Conservation (phyloP, 2,329 filamentous ascomycete species). For the Leptographium radiaticola region DNA sequence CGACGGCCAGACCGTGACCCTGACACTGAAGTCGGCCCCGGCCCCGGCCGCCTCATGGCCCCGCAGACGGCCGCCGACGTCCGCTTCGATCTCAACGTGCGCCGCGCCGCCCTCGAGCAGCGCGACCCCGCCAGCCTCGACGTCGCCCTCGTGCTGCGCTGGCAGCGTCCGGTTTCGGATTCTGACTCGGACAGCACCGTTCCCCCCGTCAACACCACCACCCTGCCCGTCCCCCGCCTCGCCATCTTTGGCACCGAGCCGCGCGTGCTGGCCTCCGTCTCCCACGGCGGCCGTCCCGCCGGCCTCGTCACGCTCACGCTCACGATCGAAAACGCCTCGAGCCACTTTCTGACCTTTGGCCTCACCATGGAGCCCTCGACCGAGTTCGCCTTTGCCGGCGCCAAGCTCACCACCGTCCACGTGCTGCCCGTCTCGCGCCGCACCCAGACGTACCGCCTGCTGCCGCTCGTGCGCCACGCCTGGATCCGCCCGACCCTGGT, state of each 20-base stretch:
- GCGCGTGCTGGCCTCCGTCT: slow-evolving; percentile 56
- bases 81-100: slow-evolving; percentile 59
- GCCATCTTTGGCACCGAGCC: slow-evolving; percentile 74
- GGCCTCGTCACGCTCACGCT: slow-evolving; percentile 26
- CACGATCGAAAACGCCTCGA: slow-evolving; percentile 85
- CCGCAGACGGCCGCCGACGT: slow-evolving; percentile 60
- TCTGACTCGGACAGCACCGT: slow-evolving; percentile 11
- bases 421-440: slow-evolving; percentile 71
- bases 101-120: slow-evolving; percentile 72
- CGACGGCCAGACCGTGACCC: slow-evolving; percentile 21
- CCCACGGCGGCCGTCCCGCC: slow-evolving; percentile 10
- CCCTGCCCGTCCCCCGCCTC: slow-evolving; percentile 66
- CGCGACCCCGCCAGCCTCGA: slow-evolving; percentile 63
- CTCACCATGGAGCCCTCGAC: slow-evolving; percentile 85
- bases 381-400: slow-evolving; percentile 82
- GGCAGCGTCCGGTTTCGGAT: slow-evolving; percentile 49
- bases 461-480: slow-evolving; percentile 50
- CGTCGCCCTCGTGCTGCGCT: slow-evolving; percentile 60
- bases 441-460: slow-evolving; percentile 57
- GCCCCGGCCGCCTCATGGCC: slow-evolving; percentile 30
- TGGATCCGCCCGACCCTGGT: slow-evolving; percentile 63
- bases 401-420: slow-evolving; percentile 69
- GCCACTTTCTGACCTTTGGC: slow-evolving; percentile 89
- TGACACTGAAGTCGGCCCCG: slow-evolving; percentile 4
- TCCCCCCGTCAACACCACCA: slow-evolving; percentile 42